Conservation (phyloP, 2,329 filamentous ascomycete species). For the Chaetomium globosum region DNA sequence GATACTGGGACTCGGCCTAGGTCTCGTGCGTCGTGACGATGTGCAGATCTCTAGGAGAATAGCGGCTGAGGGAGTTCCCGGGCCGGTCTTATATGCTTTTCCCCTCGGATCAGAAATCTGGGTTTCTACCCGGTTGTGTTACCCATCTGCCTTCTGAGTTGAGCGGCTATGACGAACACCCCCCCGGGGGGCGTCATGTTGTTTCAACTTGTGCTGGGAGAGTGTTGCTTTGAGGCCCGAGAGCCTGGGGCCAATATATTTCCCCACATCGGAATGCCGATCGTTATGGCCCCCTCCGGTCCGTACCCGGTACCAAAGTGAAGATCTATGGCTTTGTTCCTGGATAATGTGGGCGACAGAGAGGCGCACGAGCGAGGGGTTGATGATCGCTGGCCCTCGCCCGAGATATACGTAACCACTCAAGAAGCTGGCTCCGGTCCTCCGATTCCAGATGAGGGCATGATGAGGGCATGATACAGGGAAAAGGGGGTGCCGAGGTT, state of each 20-base stretch:
- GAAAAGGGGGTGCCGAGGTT: neutral
- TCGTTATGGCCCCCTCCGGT: neutral
- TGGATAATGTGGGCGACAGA: neutral
- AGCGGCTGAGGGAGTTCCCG: neutral
- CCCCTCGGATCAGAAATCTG: neutral
- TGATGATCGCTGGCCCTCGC: neutral
- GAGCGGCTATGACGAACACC: slow-evolving; percentile 9
- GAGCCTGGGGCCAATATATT: slow-evolving; percentile 9
- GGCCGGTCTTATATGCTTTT: neutral
- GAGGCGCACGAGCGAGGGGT: neutral
- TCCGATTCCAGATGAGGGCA: neutral
- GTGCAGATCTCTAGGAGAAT: neutral
- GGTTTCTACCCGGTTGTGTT: neutral
- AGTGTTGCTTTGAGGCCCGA: neutral
- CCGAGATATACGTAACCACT: neutral
- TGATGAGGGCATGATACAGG: neutral
- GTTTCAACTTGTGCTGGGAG: too few relatives aligned
- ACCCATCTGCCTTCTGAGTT: neutral
- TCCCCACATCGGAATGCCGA: neutral
- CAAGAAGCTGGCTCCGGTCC: neutral
- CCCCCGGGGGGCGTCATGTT: neutral
- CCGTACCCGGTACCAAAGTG: neutral
- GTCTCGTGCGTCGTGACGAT: neutral
- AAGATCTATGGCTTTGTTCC: neutral
- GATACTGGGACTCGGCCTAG: neutral